These are phyloP conservation scores for Backusella parvicylindrica DNA, from an alignment of 192 early-diverging fungal genomes.

Conservation along the genomic window DNA sequence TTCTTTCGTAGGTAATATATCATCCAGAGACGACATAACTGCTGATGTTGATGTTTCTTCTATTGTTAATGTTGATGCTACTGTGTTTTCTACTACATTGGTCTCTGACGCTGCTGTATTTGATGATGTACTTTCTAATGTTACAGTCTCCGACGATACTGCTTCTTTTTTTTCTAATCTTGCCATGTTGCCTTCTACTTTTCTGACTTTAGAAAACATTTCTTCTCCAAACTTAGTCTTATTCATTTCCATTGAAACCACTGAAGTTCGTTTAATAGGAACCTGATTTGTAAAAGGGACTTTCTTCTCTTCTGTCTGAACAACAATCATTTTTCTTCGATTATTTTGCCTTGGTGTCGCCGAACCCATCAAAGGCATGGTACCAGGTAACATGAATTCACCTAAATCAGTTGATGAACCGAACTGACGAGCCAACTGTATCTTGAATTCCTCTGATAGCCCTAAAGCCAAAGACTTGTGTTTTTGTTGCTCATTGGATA, in stretches of 20 bases:
- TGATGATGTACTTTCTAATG: neutral
- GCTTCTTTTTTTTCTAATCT: neutral
- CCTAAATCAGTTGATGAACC: conserved; percentile 23
- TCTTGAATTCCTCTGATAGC: conserved; percentile 29
- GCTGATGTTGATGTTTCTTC: conserved; percentile 13
- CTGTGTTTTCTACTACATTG: neutral
- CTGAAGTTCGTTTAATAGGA: neutral
- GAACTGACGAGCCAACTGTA: conserved; percentile 27
- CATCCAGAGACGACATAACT: conserved; percentile 1
- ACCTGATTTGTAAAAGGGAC: neutral
- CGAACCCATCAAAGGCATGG: conserved; percentile 23
- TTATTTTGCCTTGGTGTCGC: neutral
- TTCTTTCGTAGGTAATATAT: neutral
- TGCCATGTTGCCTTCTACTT: neutral
- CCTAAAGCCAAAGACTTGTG: conserved; percentile 18
- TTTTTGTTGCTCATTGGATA: neutral
- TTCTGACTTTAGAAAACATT: neutral
- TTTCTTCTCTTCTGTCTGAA: neutral
- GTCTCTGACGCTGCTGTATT: neutral
- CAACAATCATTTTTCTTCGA: neutral
- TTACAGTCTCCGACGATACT: neutral
- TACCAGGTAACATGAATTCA: conserved; percentile 28
- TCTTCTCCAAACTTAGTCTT: neutral
- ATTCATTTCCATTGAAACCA: neutral
- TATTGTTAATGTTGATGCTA: conserved; percentile 11